Conservation (phyloP, 1,284 basidiomycete species). For the Heterobasidion parviporum region DNA sequence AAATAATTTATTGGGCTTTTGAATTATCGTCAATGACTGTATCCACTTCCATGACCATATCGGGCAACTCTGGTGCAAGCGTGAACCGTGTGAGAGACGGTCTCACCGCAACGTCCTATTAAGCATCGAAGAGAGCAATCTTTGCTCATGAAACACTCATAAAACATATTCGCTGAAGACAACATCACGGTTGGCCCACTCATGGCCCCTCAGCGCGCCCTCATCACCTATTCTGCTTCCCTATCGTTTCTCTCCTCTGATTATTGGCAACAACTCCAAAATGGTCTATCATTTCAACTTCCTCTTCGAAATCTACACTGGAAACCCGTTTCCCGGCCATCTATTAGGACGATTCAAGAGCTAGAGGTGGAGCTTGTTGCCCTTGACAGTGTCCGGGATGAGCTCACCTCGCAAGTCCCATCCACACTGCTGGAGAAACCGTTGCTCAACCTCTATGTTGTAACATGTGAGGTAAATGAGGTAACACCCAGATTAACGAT, state of each 20-base stretch:
- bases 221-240: slow-evolving; percentile 63
- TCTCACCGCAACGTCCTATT: too few species aligned
- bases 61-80: not conserved
- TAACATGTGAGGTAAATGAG: slow-evolving; percentile 73
- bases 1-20: not conserved
- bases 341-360: slow-evolving; percentile 80
- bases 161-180: not conserved
- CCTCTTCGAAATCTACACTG: slow-evolving; percentile 88
- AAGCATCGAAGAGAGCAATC: too few species aligned
- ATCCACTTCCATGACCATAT: not conserved
- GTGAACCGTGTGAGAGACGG: too few species aligned
- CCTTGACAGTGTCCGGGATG: slow-evolving; percentile 64
- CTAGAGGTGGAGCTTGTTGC: slow-evolving; percentile 70
- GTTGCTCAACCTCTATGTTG: slow-evolving; percentile 78
- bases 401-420: slow-evolving; percentile 70
- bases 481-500: slow-evolving; percentile 7
- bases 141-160: too few species aligned
- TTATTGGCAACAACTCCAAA: slow-evolving; percentile 63
- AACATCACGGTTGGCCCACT: not conserved
- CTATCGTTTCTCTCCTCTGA: slow-evolving; percentile 55
- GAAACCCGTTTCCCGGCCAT: slow-evolving; percentile 66
- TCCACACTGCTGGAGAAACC: slow-evolving; percentile 79
- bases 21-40: not conserved
- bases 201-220: slow-evolving; percentile 33
- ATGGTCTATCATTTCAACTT: slow-evolving; percentile 62